Evolutionary conservation across 2,329 filamentous ascomycete species (phyloP), one percentile per base, ranked within the genome.

Genomic region (Xylariaceae sp.): DNA sequence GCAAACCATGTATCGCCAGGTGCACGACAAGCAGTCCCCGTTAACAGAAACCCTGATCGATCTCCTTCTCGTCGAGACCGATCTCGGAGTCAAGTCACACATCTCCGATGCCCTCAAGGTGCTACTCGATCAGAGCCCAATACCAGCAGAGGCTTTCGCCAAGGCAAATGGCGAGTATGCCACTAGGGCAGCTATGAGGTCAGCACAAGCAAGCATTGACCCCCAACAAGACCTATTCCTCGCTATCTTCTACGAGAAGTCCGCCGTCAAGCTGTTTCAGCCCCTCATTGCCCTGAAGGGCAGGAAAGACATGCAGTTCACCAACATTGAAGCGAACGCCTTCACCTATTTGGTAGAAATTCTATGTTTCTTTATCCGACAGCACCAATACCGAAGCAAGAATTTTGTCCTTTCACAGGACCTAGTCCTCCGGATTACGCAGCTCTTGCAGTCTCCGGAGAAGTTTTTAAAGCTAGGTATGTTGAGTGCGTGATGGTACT

Each of bases 91-190:
- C 55, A 96, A 96, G 70, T 90, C 90, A 27, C 94, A 97, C 67
- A 86, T 97, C 62, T 90, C 91, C 3, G 94, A 99, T 71, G 90
- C 92, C 7, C 86, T 99, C 66, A 96, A 96, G 70, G 87, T 97
- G 18, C 76, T 99, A 11, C 78, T 99, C 33, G 94, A 97, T 76
- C 90, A 65, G 71, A 84, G 69, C 5, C 70, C 72, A 3, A 57
- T 60, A 11, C 73, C 73, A 42, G 67, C 82, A 47, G 85, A 88
- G 54, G 74, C 74, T 39, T 74, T 82, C 53, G 75, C 75, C 1
- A 84, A 85, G 65, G 77, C 77, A 33, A 87, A 86, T 52, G 81
- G 80, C 56, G 89, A 94, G 51, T 83, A 86, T 58, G 73, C 83
- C 35, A 74, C 78, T 27, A 85, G 90, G 30, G 66, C 71, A 80